Percentiles rank a stretch among this genome's conserved stretches.
Conservation (phyloP, 495 filamentous ascomycete species). For the Penicillium taxi region DNA sequence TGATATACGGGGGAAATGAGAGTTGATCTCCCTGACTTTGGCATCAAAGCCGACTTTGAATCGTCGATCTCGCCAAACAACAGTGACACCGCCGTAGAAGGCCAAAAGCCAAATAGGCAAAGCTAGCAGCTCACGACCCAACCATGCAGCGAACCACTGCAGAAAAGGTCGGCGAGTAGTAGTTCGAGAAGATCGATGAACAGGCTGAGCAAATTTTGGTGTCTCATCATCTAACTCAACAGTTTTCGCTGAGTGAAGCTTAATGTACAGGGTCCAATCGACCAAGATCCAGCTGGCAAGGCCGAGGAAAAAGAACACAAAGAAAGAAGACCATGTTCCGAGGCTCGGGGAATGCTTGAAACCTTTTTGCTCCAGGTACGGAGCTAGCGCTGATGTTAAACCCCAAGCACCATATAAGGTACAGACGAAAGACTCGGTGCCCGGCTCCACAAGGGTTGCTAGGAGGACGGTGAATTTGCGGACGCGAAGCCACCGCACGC, state of each 20-base stretch:
- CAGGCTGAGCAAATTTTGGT: slow-evolving; percentile 57
- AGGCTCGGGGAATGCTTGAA: slow-evolving; percentile 33
- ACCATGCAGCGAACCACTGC: slow-evolving; percentile 76
- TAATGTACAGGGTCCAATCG: slow-evolving; percentile 66
- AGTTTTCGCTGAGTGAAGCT: slow-evolving; percentile 60
- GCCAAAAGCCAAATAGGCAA: slow-evolving; percentile 84
- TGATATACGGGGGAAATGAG: slow-evolving; percentile 2
- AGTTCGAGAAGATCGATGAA: slow-evolving; percentile 8
- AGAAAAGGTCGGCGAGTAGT: slow-evolving; percentile 46
- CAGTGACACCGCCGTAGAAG: slow-evolving; percentile 71
- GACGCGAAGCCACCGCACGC: slow-evolving; percentile 86
- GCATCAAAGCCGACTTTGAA: slow-evolving; percentile 81
- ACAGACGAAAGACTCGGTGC: slow-evolving; percentile 83
- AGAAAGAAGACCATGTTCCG: slow-evolving; percentile 63
- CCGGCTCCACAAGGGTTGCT: slow-evolving; percentile 90
- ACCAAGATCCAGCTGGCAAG: slow-evolving; percentile 63
- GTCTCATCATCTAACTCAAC: slow-evolving; percentile 67
- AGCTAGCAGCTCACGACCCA: slow-evolving; percentile 74
- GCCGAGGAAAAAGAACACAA: slow-evolving; percentile 53
- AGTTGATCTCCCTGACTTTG: slow-evolving; percentile 53
- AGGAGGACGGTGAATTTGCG: slow-evolving; percentile 87
- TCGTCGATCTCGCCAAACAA: slow-evolving; percentile 74
- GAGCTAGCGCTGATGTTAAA: slow-evolving; percentile 59
- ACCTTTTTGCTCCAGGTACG: slow-evolving; percentile 45
- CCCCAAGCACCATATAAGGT: slow-evolving; percentile 72